phyloP scores from a whole-genome alignment of 495 filamentous ascomycete species.

The Cudoniella acicularis region DNA sequence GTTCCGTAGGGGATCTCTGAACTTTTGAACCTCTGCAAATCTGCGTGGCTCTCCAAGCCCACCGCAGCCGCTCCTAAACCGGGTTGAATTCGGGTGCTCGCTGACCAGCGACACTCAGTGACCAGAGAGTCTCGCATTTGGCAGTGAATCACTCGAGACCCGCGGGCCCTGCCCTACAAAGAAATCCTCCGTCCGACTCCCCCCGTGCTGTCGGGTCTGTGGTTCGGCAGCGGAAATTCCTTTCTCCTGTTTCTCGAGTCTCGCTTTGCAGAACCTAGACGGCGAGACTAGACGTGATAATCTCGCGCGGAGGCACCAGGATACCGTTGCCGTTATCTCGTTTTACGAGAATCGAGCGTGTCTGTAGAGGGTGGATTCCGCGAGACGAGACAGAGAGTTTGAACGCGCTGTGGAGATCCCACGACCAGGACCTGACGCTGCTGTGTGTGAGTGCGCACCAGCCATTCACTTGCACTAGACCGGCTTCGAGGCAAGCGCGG shows the following conservation, averaged over 20 bases:
- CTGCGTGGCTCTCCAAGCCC: neutral
- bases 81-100: neutral
- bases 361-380: neutral
- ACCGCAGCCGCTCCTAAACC: neutral
- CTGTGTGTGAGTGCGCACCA: too few species aligned
- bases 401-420: too few species aligned
- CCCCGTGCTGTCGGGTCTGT: too few species aligned
- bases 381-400: neutral
- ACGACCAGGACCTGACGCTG: too few species aligned
- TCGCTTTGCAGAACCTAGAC: neutral
- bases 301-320: neutral
- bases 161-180: too few species aligned
- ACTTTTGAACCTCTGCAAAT: too few species aligned
- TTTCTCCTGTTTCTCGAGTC: neutral
- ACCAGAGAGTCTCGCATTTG: too few species aligned
- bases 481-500: slow-evolving; percentile 19
- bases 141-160: too few species aligned
- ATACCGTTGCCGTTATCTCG: neutral
- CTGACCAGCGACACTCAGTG: too few species aligned
- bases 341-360: neutral
- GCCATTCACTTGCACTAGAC: too few species aligned
- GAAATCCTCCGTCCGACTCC: too few species aligned
- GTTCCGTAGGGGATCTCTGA: too few species aligned
- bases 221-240: neutral
- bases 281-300: neutral